Evolutionary conservation across 2,329 filamentous ascomycete genomes (phyloP).

Genomic region (Colletotrichum coccodes): DNA sequence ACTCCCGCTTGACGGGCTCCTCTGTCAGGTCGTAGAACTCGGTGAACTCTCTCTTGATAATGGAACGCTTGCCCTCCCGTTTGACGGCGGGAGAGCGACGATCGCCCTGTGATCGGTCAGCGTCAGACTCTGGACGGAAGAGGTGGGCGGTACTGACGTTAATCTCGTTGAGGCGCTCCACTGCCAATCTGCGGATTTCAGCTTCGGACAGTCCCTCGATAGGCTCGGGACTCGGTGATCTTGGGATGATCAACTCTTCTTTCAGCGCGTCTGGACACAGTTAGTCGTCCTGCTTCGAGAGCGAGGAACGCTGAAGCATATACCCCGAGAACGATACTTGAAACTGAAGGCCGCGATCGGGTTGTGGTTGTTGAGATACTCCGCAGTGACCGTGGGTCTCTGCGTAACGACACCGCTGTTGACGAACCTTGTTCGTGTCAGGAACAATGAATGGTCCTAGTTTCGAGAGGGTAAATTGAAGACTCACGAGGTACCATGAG

Average conservation of each 20-base stretch:
- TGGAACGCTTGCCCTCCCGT: constrained; percentile 5
- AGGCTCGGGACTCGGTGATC: constrained; percentile 29
- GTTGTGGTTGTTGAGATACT: constrained; percentile 2
- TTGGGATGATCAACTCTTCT: constrained; percentile 34
- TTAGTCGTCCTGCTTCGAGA: background rate
- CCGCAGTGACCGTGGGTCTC: background rate
- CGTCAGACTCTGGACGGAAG: too few species aligned
- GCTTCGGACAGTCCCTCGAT: constrained; percentile 22
- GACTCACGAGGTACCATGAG: constrained; percentile 36
- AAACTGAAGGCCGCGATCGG: constrained; percentile 35
- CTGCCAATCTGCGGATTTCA: constrained; percentile 29
- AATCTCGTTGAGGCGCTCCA: constrained; percentile 24
- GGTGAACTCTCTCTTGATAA: constrained; percentile 27
- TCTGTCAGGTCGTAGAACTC: constrained; percentile 31
- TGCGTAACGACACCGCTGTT: constrained; percentile 4
- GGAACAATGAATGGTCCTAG: background rate
- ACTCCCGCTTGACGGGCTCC: constrained; percentile 23
- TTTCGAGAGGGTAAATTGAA: background rate
- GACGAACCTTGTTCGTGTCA: constrained; percentile 15
- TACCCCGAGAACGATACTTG: constrained; percentile 38
- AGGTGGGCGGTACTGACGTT: constrained; percentile 12
- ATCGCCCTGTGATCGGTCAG: background rate
- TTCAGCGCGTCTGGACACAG: constrained; percentile 34
- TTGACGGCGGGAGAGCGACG: constrained; percentile 19
- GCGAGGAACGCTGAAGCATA: background rate